Conservation (phyloP, 768 basidiomycete species). For the Lactarius vividus region DNA sequence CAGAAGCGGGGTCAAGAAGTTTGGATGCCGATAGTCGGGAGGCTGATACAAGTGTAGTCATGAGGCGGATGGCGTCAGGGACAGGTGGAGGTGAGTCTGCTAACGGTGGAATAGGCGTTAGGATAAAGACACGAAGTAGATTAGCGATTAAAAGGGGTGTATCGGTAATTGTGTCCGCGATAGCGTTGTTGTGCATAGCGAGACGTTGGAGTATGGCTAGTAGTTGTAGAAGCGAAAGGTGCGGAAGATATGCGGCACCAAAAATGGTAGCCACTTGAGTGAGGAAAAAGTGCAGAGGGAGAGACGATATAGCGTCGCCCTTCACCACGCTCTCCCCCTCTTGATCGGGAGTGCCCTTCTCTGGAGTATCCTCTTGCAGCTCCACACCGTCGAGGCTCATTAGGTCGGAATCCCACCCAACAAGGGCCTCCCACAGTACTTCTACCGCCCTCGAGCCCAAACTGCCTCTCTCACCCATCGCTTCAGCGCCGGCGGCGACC, state of each 20-base stretch:
- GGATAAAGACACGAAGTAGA: slow-evolving; percentile 55
- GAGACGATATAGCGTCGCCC: slow-evolving; percentile 33
- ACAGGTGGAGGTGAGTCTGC: slow-evolving; percentile 37
- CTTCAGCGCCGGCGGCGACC: slow-evolving; percentile 63
- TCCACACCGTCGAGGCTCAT: slow-evolving; percentile 46
- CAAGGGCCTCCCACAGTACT: slow-evolving; percentile 70
- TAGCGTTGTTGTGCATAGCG: slow-evolving; percentile 53
- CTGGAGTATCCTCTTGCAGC: slow-evolving; percentile 32
- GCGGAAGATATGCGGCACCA: slow-evolving; percentile 43
- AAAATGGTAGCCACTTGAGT: slow-evolving; percentile 47
- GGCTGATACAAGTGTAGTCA: slow-evolving; percentile 55
- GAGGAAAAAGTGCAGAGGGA: slow-evolving; percentile 47
- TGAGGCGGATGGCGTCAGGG: slow-evolving; percentile 53
- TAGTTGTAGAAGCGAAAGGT: slow-evolving; percentile 52
- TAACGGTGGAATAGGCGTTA: slow-evolving; percentile 47
- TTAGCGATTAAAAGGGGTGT: slow-evolving; percentile 52
- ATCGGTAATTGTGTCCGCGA: slow-evolving; percentile 50
- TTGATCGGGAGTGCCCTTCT: slow-evolving; percentile 29
- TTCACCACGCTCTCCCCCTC: slow-evolving; percentile 32
- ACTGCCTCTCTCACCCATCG: slow-evolving; percentile 61
- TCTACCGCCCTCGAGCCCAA: slow-evolving; percentile 68
- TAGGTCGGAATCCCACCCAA: slow-evolving; percentile 53
- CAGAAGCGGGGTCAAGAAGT: slow-evolving; percentile 56
- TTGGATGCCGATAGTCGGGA: slow-evolving; percentile 66
- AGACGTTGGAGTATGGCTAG: slow-evolving; percentile 59